Conservation (phyloP, 2,329 filamentous ascomycete genomes). For the Neonectria hederae region DNA sequence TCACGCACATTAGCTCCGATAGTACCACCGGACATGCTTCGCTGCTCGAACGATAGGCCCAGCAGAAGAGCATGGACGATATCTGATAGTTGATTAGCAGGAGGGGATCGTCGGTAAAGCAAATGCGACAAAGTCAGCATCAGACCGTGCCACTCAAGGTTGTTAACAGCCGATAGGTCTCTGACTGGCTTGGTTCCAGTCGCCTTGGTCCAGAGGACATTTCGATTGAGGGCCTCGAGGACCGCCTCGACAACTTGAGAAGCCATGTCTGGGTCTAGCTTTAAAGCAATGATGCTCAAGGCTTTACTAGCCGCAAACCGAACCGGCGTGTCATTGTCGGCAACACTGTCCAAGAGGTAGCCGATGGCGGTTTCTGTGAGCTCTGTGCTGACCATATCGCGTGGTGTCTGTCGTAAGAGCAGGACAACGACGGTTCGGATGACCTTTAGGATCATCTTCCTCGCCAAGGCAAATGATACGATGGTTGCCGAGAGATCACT, state of each 20-base stretch:
- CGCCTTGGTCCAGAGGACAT: conserved; percentile 63
- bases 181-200: conserved; percentile 51
- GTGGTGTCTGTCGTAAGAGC: conserved; percentile 62
- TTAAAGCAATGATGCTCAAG: conserved; percentile 85
- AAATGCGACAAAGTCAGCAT: conserved; percentile 88
- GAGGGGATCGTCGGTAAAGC: conserved; percentile 84
- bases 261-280: conserved; percentile 82
- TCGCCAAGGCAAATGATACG: conserved; percentile 77
- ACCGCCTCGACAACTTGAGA: conserved; percentile 88
- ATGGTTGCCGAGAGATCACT: conserved; percentile 63
- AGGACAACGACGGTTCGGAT: conserved; percentile 77
- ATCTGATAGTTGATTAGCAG: conserved; percentile 72
- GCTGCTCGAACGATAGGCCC: conserved; percentile 88
- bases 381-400: conserved; percentile 56
- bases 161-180: conserved; percentile 79
- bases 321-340: conserved; percentile 91
- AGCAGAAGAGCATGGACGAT: conserved; percentile 81
- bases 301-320: conserved; percentile 92
- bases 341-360: conserved; percentile 78
- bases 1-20: conserved; percentile 92
- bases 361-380: conserved; percentile 84
- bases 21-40: conserved; percentile 83
- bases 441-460: conserved; percentile 88
- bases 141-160: conserved; percentile 90
- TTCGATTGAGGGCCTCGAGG: conserved; percentile 72